These are phyloP conservation scores for Nowakowskiella sp. DNA, from an alignment of 192 early-diverging fungal species.

Conservation along the genomic window DNA sequence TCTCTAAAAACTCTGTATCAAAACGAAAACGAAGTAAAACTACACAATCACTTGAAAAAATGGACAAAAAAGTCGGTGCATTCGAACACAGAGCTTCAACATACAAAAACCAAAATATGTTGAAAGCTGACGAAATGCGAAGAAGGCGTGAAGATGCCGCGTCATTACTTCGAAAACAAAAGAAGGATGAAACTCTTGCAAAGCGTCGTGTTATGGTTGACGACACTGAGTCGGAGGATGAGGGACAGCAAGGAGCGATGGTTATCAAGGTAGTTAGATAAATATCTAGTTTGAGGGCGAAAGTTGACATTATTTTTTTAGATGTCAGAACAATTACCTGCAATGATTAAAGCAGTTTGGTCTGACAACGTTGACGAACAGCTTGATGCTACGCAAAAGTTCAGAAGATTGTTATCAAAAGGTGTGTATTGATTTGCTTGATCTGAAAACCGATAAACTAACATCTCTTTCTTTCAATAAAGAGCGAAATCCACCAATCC, in stretches of 20 bases:
- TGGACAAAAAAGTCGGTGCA: neutral
- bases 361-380: constrained; percentile 73
- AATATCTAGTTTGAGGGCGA: constrained; percentile 4
- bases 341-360: constrained; percentile 72
- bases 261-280: constrained; percentile 46
- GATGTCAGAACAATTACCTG: constrained; percentile 70
- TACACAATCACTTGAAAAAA: neutral
- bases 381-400: constrained; percentile 71
- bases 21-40: neutral
- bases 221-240: constrained; percentile 71
- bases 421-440: constrained; percentile 19
- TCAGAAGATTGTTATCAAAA: constrained; percentile 89
- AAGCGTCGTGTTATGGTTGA: constrained; percentile 63
- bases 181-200: constrained; percentile 84
- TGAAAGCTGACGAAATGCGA: constrained; percentile 86
- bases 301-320: constrained; percentile 10
- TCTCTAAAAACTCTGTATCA: neutral
- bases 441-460: neutral
- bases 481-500: constrained; percentile 95
- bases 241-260: constrained; percentile 39
- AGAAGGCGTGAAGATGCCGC: constrained; percentile 87
- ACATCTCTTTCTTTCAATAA: constrained; percentile 17
- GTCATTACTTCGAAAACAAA: constrained; percentile 91
- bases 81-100: constrained; percentile 9
- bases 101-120: constrained; percentile 81